Evolutionary conservation across 208 protist species (phyloP), one percentile per base, ranked within the genome.

Genomic region (Wallacemonas collosoma): DNA sequence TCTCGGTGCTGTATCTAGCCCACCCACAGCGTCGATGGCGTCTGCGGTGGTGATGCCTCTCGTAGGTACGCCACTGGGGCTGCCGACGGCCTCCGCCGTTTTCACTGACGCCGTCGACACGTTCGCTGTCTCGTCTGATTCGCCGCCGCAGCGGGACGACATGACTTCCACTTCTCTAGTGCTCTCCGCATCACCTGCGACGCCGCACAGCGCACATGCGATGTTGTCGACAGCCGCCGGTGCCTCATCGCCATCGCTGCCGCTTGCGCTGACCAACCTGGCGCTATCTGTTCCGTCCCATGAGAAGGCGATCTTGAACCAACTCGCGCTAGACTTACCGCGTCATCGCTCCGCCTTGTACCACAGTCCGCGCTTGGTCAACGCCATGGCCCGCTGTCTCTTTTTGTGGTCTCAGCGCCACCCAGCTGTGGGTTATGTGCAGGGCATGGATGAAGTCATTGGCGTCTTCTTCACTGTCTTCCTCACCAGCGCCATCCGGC

Each of bases 371-470:
- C 72, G 73, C 39, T 81, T 83, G 12, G 68, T 78, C 3, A 73
- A 79, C n/a, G 64, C 76, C 15, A 81, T 99, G 62, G 83, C 94
- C 51, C 83, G 94, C 35, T 89, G 96, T 40, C 72, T 99, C 4
- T 99, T 97, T 65, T 74, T 98, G 14, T 99, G 94, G 93, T 83
- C 93, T 1, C 87, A 97, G 48, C 86, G 95, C 1, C 96, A 98
- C 79, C 96, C 97, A 8, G 96, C 95, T 1, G 91, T 93, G 40
- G 96, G 95, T 4, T 98, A 98, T 76, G 97, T 98, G 60, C 95
- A 98, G 75, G 97, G 97, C 68, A 98, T 99, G 81, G 98, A 99
- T 68, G 97, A 99, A 76, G 72, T 99, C 8, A 81, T 97, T 14
- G 86, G 80, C 41, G 85, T 97, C 36, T 98, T 98, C 70, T 95